Percentiles rank a stretch among this genome's conserved stretches.
Conservation (phyloP, 2,329 filamentous ascomycete genomes). For the Calonectria hawksworthii region DNA sequence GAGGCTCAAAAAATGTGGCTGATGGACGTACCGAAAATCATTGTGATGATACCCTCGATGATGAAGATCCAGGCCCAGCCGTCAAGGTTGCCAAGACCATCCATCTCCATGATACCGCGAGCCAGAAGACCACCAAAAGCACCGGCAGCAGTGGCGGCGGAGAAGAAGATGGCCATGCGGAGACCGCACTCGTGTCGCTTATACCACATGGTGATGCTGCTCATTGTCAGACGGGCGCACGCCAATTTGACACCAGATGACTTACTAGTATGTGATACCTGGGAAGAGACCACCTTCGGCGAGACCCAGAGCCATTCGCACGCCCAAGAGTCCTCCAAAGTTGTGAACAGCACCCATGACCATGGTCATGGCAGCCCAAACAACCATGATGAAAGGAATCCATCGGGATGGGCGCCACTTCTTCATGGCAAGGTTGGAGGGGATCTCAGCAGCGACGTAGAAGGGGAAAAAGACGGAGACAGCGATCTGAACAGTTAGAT, state of each 20-base stretch:
- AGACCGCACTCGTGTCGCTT: slow-evolving; percentile 71
- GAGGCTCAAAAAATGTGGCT: neutral
- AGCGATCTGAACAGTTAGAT: slow-evolving; percentile 50
- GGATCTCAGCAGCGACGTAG: slow-evolving; percentile 67
- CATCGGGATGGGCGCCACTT: slow-evolving; percentile 64
- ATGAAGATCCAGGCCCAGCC: slow-evolving; percentile 90
- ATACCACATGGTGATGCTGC: slow-evolving; percentile 70
- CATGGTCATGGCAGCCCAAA: slow-evolving; percentile 63
- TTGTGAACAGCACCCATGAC: slow-evolving; percentile 67
- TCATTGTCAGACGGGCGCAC: neutral
- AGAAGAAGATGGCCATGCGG: slow-evolving; percentile 73
- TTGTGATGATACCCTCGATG: slow-evolving; percentile 69
- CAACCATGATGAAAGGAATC: slow-evolving; percentile 67
- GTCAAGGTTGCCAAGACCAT: slow-evolving; percentile 61
- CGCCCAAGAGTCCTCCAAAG: slow-evolving; percentile 63
- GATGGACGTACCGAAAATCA: slow-evolving; percentile 54
- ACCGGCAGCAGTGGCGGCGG: slow-evolving; percentile 70
- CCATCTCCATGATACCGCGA: slow-evolving; percentile 71
- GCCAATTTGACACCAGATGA: neutral
- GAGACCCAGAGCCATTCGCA: slow-evolving; percentile 62
- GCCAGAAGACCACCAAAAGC: slow-evolving; percentile 75
- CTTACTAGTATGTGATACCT: slow-evolving; percentile 69
- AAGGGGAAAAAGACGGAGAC: slow-evolving; percentile 67
- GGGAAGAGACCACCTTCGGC: slow-evolving; percentile 73
- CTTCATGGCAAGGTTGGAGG: slow-evolving; percentile 71